Evolutionary conservation across 768 basidiomycete species (phyloP), one percentile per base, ranked within the genome.

Genomic region (Pisolithus marmoratus): DNA sequence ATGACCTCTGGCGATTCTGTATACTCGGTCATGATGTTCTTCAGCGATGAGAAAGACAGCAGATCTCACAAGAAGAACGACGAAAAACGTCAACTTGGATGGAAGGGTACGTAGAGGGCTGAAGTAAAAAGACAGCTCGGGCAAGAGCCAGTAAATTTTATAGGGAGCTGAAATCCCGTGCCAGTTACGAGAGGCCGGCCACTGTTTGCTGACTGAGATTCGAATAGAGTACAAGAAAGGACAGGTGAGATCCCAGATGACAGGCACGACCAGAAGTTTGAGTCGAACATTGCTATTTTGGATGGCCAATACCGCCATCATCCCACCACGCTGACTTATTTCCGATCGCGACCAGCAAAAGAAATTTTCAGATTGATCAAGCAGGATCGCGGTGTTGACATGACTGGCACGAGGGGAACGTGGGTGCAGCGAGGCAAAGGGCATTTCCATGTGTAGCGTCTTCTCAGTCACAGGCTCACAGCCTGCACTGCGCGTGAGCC

Each of bases 11-110:
- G 77, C 40, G 80, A 80, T 42, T 75, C 72, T 0, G 78, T 75
- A 65, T 82, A 83, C 70, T 84, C 83, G 50, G 83, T 82, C 84
- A 87, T 85, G 56, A 53, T 47, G 34, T 12, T 38, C 31, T 26
- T 23, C 27, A 43, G 23, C 22, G 15, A 45, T 27, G 43, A 26
- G 43, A 45, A 45, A 45, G 41, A 22, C 43, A 46, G 40, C 45
- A 24, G 37, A 50, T 31, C 38, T 51, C 44, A 29, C 43, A 48
- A 27, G 5, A 29, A 48, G 51, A 46, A 40, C 24, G n/a, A 31
- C 50, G 40, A 27, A 20, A 24, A 29, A 41, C 44, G 49, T 48
- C 20, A 48, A 24, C 23, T 45, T 51, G 42, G 26, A 17, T 19
- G 12, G 49, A 34, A 46, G 40, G 46, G 49, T 15, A 26, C 38